Conservation (phyloP, 225 moss, liverwort and hornwort species). For the Straminergon stramineum region DNA sequence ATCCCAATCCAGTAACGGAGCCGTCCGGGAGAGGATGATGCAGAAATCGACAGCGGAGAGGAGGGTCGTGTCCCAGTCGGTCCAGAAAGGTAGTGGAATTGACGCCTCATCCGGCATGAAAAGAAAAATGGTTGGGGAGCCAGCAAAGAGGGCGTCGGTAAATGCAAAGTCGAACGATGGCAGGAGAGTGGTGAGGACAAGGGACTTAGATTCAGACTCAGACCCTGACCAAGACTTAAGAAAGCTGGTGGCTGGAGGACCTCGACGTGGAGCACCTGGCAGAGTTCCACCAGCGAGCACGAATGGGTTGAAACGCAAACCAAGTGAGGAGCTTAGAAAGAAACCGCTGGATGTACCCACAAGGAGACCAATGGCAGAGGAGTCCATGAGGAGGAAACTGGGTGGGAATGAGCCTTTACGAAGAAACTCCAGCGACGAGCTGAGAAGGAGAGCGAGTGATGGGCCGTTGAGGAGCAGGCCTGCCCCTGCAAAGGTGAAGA, state of each 20-base stretch:
- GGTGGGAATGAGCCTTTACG: conserved; percentile 1
- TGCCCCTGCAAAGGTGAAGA: conserved; percentile 15
- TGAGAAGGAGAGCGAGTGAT: conserved; percentile 6
- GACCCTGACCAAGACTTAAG: conserved; percentile 24
- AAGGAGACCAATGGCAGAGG: not conserved
- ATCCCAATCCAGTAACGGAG: not conserved
- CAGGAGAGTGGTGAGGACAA: conserved; percentile 37
- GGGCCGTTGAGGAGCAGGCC: conserved; percentile 13
- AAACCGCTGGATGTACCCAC: not conserved
- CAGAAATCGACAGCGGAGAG: conserved; percentile 19
- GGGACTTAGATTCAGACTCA: conserved; percentile 8
- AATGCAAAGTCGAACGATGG: conserved; percentile 33
- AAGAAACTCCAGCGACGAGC: conserved; percentile 1
- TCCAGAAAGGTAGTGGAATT: not conserved
- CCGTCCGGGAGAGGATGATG: conserved; percentile 11
- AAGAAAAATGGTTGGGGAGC: conserved; percentile 30
- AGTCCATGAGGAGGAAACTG: conserved; percentile 1
- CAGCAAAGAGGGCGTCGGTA: conserved; percentile 14
- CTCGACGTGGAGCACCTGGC: not conserved
- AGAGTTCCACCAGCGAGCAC: not conserved
- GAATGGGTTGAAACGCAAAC: conserved; percentile 23
- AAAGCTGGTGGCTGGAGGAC: conserved; percentile 29
- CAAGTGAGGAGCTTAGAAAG: conserved; percentile 20
- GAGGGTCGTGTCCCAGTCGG: conserved; percentile 21
- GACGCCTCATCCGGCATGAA: conserved; percentile 15